Evolutionary conservation across 352 stramenopile genomes (phyloP), one percentile per base, ranked within the genome.

Genomic region (Pythium brassicae): DNA sequence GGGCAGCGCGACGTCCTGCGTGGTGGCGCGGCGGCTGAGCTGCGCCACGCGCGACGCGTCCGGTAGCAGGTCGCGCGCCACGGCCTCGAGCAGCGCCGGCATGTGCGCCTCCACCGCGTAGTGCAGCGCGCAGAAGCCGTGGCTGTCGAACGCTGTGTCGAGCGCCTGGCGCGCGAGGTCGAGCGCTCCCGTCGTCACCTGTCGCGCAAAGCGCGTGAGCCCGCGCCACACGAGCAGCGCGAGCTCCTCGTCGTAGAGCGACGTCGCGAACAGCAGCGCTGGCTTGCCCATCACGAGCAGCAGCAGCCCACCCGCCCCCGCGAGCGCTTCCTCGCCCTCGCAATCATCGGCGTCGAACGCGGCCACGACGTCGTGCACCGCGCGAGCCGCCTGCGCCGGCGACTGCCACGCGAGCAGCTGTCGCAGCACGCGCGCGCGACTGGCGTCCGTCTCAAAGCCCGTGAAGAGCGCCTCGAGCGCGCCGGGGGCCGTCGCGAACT

Each of bases 191-290:
- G 32, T 37, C 32, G 32, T 14, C 32, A 37, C 55, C 25, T 82
- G 75, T 3, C 19, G 35, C 19, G 14, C 37, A 65, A 89, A 71
- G 23, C 64, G 64, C 23, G 80, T 40, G 23, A 88, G 69, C 1
- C 79, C 81, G 27, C 56, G 56, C 77, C 79, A 89, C 61, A 92
- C 72, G 34, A 86, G 55, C 29, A 74, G 46, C 32, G 80, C 76
- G 34, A 94, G 68, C 35, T 91, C 76, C 57, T 94, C 84, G 59
- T 94, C 84, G 59, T 94, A 94, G 52, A 94, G 87, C 43, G 84
- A 91, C 8, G 84, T 71, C 34, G 83, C 80, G 50, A 92, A 94
- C 19, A 90, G 62, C 32, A 94, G 68, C 48, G 80, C 78, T 0
- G 80, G 80, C 58, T 94, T 91, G 22, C 84, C 84, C 74, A 94